A percentile compares a stretch with the other conserved stretches of the same genome.
Conservation (phyloP, 257 asterid genomes). For the Capsicum chinense region DNA sequence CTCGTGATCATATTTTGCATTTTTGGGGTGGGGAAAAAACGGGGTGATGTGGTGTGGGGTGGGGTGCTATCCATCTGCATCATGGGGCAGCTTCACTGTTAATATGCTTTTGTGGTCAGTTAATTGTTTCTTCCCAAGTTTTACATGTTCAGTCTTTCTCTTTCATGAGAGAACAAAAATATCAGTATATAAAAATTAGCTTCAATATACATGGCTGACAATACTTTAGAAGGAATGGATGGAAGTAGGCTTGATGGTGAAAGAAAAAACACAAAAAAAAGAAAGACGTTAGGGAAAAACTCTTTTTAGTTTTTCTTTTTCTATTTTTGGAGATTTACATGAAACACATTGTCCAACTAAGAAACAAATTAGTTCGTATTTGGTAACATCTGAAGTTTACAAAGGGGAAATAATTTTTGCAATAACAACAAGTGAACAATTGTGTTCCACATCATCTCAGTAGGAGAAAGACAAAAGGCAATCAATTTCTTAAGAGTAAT, state of each 20-base stretch:
- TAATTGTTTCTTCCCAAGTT: neutral
- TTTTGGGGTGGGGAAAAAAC: neutral
- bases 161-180: slow-evolving; percentile 1
- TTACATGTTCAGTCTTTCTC: neutral
- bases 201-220: neutral
- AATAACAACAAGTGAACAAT: neutral
- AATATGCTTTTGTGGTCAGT: slow-evolving; percentile 1
- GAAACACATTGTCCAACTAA: neutral
- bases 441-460: neutral
- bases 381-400: neutral
- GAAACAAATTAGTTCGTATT: neutral
- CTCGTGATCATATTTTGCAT: neutral
- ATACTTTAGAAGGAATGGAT: neutral
- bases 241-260: neutral
- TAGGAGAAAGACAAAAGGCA: slow-evolving; percentile 1
- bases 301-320: neutral
- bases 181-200: too few relatives aligned
- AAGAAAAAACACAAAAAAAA: neutral
- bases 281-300: neutral
- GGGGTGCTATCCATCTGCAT: neutral
- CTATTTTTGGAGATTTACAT: neutral
- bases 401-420: neutral
- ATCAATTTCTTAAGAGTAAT: neutral
- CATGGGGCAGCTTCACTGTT: neutral
- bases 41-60: neutral